Conservation (phyloP, 2,329 filamentous ascomycete genomes). For the Teratosphaeria gauchensis region DNA sequence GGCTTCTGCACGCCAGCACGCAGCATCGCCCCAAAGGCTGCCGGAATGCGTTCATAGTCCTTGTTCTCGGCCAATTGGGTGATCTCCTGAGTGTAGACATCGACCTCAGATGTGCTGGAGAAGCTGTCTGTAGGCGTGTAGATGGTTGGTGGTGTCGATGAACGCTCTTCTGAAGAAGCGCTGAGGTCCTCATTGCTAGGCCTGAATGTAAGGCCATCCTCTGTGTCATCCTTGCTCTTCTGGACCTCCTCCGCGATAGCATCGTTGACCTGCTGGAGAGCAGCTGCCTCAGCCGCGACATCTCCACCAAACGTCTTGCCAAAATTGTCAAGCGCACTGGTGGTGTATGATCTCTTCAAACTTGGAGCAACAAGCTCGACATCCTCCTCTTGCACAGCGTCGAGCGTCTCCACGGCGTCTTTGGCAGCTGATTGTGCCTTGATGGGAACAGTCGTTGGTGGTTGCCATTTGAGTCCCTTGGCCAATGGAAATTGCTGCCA, state of each 20-base stretch:
- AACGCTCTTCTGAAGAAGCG: constrained; percentile 12
- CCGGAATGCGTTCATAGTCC: constrained; percentile 79
- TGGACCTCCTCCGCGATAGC: constrained; percentile 72
- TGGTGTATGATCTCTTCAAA: constrained; percentile 43
- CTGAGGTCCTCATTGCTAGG: constrained; percentile 9
- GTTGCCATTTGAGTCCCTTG: constrained; percentile 82
- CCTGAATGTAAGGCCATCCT: constrained; percentile 21
- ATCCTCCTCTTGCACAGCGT: constrained; percentile 20
- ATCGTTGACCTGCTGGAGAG: constrained; percentile 74
- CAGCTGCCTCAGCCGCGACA: constrained; percentile 41
- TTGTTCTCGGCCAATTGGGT: constrained; percentile 60
- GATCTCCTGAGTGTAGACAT: constrained; percentile 69
- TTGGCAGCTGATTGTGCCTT: constrained; percentile 8
- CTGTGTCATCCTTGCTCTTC: constrained; percentile 44
- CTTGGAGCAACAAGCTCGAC: constrained; percentile 17
- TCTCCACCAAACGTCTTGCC: constrained; percentile 43
- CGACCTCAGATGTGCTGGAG: constrained; percentile 47
- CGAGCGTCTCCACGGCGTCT: constrained; percentile 27
- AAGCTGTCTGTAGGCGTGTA: constrained; percentile 18
- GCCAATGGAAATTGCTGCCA: constrained; percentile 89
- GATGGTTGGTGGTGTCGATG: constrained; percentile 17
- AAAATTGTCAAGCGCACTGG: constrained; percentile 51
- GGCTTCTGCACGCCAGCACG: constrained; percentile 70
- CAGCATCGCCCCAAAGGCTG: constrained; percentile 83
- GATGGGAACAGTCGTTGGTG: constrained; percentile 31